phyloP scores from a whole-genome alignment of 352 stramenopile species.

The Pythium utonaiense region DNA sequence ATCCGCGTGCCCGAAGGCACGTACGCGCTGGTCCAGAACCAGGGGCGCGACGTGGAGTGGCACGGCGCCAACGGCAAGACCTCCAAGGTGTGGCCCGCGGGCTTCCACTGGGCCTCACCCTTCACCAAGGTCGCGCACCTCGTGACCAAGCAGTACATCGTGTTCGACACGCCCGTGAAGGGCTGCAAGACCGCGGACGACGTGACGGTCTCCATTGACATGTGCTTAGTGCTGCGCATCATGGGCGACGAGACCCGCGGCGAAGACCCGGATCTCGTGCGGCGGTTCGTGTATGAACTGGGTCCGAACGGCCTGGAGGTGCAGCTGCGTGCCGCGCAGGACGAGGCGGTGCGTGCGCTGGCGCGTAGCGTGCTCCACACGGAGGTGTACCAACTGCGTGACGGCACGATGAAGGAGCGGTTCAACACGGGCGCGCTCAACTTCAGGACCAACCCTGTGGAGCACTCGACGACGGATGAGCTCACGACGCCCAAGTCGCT shows the following conservation, averaged over 20 bases:
- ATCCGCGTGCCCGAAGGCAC: conserved; percentile 87
- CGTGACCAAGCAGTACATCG: conserved; percentile 86
- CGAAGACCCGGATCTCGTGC: conserved; percentile 82
- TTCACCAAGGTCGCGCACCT: conserved; percentile 86
- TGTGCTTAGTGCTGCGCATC: conserved; percentile 85
- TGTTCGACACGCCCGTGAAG: conserved; percentile 87
- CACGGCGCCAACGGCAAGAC: conserved; percentile 34
- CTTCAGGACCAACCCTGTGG: conserved; percentile 12
- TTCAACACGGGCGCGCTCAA: conserved; percentile 57
- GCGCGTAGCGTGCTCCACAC: conserved; percentile 86
- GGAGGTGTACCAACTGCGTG: conserved; percentile 80
- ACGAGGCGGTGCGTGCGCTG: conserved; percentile 76
- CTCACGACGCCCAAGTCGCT: conserved; percentile 24
- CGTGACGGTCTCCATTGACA: conserved; percentile 84
- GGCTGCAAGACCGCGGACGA: conserved; percentile 88
- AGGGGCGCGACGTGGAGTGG: conserved; percentile 75
- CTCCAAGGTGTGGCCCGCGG: conserved; percentile 66
- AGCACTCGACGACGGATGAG: conserved; percentile 19
- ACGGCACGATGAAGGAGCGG: conserved; percentile 62
- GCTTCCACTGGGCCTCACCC: conserved; percentile 65
- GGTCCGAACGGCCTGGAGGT: conserved; percentile 80
- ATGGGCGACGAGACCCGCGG: conserved; percentile 79
- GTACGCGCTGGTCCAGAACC: conserved; percentile 85
- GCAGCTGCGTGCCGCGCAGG: conserved; percentile 78
- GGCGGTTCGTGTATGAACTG: conserved; percentile 88